phyloP scores from a whole-genome alignment of 768 basidiomycete species.

The Pleurotus sapidus region DNA sequence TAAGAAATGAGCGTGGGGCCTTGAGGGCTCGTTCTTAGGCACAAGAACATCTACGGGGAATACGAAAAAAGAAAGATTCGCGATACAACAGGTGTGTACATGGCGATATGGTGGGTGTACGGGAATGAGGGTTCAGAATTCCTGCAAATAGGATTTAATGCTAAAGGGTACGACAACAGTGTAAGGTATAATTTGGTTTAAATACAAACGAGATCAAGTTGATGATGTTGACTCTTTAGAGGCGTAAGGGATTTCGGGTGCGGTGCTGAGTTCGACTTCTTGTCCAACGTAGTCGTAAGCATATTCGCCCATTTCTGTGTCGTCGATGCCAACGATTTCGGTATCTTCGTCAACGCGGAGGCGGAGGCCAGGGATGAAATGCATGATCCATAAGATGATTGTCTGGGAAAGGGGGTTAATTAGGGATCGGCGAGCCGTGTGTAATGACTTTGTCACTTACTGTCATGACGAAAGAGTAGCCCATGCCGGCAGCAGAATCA shows the following conservation, averaged over 20 bases:
- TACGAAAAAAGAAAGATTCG: no score
- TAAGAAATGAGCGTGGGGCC: no score
- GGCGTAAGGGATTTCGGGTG: not conserved
- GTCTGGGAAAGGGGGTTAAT: constrained; percentile 31
- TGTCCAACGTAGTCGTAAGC: constrained; percentile 85
- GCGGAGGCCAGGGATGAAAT: constrained; percentile 76
- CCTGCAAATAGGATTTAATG: no score
- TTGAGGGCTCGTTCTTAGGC: no score
- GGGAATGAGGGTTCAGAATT: no score
- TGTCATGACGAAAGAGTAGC: constrained; percentile 76
- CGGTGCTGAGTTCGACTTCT: constrained; percentile 42
- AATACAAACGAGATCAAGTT: not conserved
- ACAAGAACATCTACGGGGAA: no score
- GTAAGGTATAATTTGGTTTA: no score
- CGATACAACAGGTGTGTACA: no score
- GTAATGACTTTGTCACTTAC: not conserved
- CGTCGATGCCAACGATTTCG: constrained; percentile 88
- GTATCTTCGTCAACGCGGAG: constrained; percentile 64
- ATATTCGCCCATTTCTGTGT: constrained; percentile 87
- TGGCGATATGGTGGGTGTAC: no score
- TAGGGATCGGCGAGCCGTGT: not conserved
- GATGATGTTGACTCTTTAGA: not conserved
- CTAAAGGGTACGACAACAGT: no score
- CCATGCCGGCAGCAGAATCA: constrained; percentile 61
- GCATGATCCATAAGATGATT: constrained; percentile 85